Percentiles rank a stretch among this genome's conserved stretches.
These are phyloP conservation scores for Ustilago vetiveriae DNA, from an alignment of 1,284 basidiomycete genomes.

Conservation along the genomic window DNA sequence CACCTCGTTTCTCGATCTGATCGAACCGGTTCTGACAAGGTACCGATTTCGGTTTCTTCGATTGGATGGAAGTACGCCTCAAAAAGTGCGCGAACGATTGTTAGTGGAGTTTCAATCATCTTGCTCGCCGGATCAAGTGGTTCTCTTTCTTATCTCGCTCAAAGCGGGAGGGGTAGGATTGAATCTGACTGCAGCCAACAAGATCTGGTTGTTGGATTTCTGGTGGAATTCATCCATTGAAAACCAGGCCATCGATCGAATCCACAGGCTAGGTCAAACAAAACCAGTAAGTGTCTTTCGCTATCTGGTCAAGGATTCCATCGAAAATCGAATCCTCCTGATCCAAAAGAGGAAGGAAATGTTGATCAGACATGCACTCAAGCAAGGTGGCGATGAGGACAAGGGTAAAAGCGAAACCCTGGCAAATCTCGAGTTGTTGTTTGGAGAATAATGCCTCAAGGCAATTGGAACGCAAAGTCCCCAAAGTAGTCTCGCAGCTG, in stretches of 20 bases:
- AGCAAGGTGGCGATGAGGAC: not conserved
- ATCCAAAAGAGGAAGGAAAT: constrained; percentile 95
- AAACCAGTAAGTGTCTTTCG: constrained; percentile 88
- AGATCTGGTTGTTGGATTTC: constrained; percentile 64
- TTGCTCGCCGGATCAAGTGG: constrained; percentile 74
- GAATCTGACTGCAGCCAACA: constrained; percentile 63
- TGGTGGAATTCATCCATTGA: constrained; percentile 70
- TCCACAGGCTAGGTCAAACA: constrained; percentile 87
- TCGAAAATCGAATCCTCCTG: constrained; percentile 74
- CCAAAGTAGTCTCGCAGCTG: no score
- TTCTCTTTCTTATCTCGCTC: constrained; percentile 87
- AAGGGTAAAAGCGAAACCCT: constrained; percentile 42
- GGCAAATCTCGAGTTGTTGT: constrained; percentile 60
- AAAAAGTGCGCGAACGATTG: constrained; percentile 81
- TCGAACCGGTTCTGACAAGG: constrained; percentile 52
- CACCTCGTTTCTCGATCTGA: constrained; percentile 68
- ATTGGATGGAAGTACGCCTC: constrained; percentile 91
- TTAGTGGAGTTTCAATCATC: constrained; percentile 80
- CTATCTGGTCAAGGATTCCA: constrained; percentile 90
- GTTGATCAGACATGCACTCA: constrained; percentile 74
- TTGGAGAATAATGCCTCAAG: constrained; percentile 23
- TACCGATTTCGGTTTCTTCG: constrained; percentile 52
- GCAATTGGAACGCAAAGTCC: no score
- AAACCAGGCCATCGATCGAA: constrained; percentile 75
- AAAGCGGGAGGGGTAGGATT: constrained; percentile 91